These are phyloP conservation scores for Plantago coronopus DNA, from an alignment of 305 asterid species.

Conservation along the genomic window DNA sequence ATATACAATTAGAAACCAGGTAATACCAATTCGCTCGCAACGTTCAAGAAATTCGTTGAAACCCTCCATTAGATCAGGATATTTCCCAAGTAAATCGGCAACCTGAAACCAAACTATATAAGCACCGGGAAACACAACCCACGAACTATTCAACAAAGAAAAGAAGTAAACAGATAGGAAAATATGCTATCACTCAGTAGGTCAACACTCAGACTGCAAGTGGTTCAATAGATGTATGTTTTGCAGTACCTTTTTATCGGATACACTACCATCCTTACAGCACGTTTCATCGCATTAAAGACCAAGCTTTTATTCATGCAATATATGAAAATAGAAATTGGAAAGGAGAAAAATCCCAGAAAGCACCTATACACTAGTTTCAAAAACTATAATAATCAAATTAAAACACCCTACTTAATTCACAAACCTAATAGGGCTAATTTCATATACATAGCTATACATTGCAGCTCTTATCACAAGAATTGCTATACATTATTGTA, in stretches of 20 bases:
- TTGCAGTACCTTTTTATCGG: background rate
- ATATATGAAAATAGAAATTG: constrained; percentile 14
- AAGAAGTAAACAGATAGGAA: constrained; percentile 10
- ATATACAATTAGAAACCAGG: constrained; percentile 24
- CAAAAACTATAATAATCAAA: constrained; percentile 12
- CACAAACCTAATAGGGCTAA: no score
- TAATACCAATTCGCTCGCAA: constrained; percentile 84
- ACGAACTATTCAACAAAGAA: background rate
- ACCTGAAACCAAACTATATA: constrained; percentile 48
- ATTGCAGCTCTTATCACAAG: no score
- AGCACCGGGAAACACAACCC: constrained; percentile 14
- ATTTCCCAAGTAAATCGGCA: constrained; percentile 83
- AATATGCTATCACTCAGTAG: background rate
- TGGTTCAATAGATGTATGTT: background rate
- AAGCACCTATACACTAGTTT: constrained; percentile 15
- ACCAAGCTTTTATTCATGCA: no score
- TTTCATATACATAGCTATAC: no score
- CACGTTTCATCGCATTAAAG: no score
- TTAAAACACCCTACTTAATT: background rate
- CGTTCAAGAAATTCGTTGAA: constrained; percentile 87
- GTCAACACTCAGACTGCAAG: constrained; percentile 22
- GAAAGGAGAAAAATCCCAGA: constrained; percentile 4
- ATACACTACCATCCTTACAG: background rate
- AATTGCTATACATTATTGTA: no score
- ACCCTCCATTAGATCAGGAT: constrained; percentile 98